Base-by-base conservation (phyloP, 2,329 filamentous ascomycete genomes). In the Atkinsonella hypoxylon region DNA sequence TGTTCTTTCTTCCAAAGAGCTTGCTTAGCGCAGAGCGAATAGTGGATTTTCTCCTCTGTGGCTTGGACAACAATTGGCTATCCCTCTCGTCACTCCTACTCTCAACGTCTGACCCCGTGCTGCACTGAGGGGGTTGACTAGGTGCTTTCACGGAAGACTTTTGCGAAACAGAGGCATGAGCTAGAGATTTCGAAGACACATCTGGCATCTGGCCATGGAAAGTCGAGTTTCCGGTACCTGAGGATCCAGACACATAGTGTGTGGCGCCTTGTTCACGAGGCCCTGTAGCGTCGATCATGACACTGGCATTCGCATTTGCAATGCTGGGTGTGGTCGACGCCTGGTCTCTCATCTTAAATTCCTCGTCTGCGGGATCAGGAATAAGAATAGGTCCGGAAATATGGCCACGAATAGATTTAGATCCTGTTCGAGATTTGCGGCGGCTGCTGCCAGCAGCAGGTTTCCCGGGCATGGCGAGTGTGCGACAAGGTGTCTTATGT, bases 381-480 rank as follows among this genome's bases (percentile, higher is more conserved):
- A 83, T 75, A 1, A 78, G 78, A 45, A 83, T 82, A 13, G 81
- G 81, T 7, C 71, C 73, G 31, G 79, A 82, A 54, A 83, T 82
- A 56, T 74, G 77, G 54, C 78, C 79, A 39, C 79, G 75, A 54
- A 82, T 75, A 34, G 74, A 73, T 56, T 70, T 67, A 55, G 68
- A 66, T 55, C 67, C 53, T 45, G 55, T 54, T 39, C 56, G 53
- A 45, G 60, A 55, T 50, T 55, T 58, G 51, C 52, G 50, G 53
- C 49, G 52, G 31, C 54, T 67, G 56, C 66, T 59, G 57, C 59
- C 66, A 49, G 73, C 61, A 34, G 66, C 57, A 48, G 69, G 64
- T 60, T 72, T 77, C 67, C 76, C 77, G 42, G 75, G 58, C 53
- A 59, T 65, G 55, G 12, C 47, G 36, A n/a, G 17, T 17, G 26